Conservation (phyloP, 1,284 basidiomycete genomes). For the Leccinum colubrinum region DNA sequence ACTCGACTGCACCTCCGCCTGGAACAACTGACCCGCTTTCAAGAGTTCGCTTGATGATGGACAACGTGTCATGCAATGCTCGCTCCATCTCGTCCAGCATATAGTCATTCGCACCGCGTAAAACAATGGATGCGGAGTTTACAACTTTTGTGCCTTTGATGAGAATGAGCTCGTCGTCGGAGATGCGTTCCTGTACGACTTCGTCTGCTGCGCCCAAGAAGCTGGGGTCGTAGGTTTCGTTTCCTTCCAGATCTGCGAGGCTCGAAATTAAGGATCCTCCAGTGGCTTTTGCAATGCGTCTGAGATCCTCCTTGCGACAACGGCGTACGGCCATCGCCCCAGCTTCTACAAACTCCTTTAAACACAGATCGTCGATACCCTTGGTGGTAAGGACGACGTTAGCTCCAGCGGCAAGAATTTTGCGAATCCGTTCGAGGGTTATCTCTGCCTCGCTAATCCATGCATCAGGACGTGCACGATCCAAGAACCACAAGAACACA, state of each 20-base stretch:
- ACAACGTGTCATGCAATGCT: slow-evolving; percentile 92
- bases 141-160: slow-evolving; percentile 98
- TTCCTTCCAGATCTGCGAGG: slow-evolving; percentile 95
- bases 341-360: slow-evolving; percentile 99
- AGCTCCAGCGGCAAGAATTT: slow-evolving; percentile 94
- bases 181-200: slow-evolving; percentile 94
- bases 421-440: slow-evolving; percentile 92
- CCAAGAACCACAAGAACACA: slow-evolving; percentile 32
- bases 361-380: slow-evolving; percentile 96
- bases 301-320: slow-evolving; percentile 96
- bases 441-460: slow-evolving; percentile 87
- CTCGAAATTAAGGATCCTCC: slow-evolving; percentile 93
- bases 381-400: slow-evolving; percentile 98
- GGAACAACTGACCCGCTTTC: slow-evolving; percentile 97
- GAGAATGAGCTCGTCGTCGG: slow-evolving; percentile 98
- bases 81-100: slow-evolving; percentile 99
- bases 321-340: slow-evolving; percentile 98
- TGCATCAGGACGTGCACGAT: slow-evolving; percentile 4
- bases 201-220: slow-evolving; percentile 93
- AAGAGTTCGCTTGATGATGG: slow-evolving; percentile 94
- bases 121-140: slow-evolving; percentile 88
- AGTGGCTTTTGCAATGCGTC: slow-evolving; percentile 96
- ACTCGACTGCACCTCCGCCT: slow-evolving; percentile 97
- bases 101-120: slow-evolving; percentile 98
- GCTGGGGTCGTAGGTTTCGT: slow-evolving; percentile 95